Conservation (phyloP, 2,329 filamentous ascomycete genomes). For the Apiospora hydei region DNA sequence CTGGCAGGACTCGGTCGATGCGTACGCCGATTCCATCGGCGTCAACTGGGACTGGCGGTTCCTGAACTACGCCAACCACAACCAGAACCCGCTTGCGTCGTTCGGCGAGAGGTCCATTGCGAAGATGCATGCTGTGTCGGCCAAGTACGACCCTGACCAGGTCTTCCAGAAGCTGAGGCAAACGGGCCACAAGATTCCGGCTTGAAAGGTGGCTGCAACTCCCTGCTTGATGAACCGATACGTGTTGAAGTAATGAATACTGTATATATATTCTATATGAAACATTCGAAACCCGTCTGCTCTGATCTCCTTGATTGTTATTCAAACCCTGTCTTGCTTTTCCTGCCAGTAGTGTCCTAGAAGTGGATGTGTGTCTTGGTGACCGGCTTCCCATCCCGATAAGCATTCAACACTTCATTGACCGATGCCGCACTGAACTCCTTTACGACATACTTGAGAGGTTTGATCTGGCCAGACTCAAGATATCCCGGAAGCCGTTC, state of each 20-base stretch:
- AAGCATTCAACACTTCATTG: conserved; percentile 8
- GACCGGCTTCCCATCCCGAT: conserved; percentile 10
- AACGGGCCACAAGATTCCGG: conserved; percentile 13
- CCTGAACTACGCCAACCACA: conserved; percentile 47
- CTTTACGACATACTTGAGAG: neutral
- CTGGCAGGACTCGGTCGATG: conserved; percentile 18
- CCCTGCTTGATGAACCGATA: neutral
- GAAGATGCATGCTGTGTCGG: conserved; percentile 40
- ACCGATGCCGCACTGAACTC: neutral
- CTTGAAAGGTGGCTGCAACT: neutral
- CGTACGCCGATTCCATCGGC: conserved; percentile 15
- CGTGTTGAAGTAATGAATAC: neutral
- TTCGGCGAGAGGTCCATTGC: conserved; percentile 45
- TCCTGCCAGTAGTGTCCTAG: neutral
- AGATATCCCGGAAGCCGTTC: neutral
- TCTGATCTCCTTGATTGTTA: too few relatives aligned
- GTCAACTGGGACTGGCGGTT: conserved; percentile 42
- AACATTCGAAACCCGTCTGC: neutral
- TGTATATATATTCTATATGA: neutral
- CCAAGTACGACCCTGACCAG: conserved; percentile 45
- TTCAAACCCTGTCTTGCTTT: neutral
- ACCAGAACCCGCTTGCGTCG: conserved; percentile 40
- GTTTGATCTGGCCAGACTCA: neutral
- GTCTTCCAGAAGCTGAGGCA: conserved; percentile 38
- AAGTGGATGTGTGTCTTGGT: conserved; percentile 2